Evolutionary conservation across 2,329 filamentous ascomycete genomes (phyloP).

Genomic region (Claviceps sp.): DNA sequence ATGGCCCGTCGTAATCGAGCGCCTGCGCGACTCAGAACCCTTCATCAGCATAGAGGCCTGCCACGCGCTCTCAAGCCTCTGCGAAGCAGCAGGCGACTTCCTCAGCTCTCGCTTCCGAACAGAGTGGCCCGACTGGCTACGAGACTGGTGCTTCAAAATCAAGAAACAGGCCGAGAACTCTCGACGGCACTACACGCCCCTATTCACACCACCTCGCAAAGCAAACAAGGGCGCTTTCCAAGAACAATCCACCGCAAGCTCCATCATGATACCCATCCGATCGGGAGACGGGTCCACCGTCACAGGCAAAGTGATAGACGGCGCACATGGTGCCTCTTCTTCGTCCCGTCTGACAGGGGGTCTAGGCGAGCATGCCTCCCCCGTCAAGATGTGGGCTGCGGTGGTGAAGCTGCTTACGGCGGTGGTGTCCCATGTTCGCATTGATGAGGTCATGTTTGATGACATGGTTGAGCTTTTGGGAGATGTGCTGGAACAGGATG

Average conservation of each 20-base stretch:
- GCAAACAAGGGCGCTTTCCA: neutral
- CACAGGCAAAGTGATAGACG: conserved; percentile 5
- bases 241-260: neutral
- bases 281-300: conserved; percentile 11
- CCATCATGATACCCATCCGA: conserved; percentile 21
- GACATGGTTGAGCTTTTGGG: conserved; percentile 52
- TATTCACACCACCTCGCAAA: neutral
- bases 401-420: conserved; percentile 43
- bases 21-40: conserved; percentile 51
- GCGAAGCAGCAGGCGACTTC: conserved; percentile 65
- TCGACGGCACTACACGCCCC: conserved; percentile 4
- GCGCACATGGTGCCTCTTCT: neutral
- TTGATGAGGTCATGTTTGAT: conserved; percentile 60
- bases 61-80: conserved; percentile 54
- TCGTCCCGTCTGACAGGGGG: conserved; percentile 17
- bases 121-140: conserved; percentile 50
- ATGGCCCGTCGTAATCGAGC: conserved; percentile 69
- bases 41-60: conserved; percentile 60
- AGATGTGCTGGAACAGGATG: conserved; percentile 30
- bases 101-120: conserved; percentile 60
- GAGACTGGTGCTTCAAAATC: conserved; percentile 31
- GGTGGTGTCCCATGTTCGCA: conserved; percentile 46
- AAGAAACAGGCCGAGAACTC: conserved; percentile 25
- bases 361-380: conserved; percentile 46
- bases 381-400: conserved; percentile 50